These are phyloP conservation scores for Passalora sequoiae DNA, from an alignment of 2,329 filamentous ascomycete genomes.

Conservation along the genomic window DNA sequence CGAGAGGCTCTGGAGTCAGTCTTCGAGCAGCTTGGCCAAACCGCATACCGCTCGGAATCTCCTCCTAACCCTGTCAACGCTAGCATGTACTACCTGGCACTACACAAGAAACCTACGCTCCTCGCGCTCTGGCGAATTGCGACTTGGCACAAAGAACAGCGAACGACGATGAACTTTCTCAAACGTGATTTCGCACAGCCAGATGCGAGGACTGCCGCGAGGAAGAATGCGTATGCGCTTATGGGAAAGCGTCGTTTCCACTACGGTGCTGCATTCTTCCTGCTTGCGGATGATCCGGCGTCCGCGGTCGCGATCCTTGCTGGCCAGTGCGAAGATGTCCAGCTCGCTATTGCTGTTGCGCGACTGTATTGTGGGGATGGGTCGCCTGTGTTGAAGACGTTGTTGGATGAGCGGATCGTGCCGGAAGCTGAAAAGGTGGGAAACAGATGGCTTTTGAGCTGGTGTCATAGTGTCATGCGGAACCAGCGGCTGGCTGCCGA, in stretches of 20 bases:
- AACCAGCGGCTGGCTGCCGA: slow-evolving; percentile 78
- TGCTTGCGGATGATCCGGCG: slow-evolving; percentile 76
- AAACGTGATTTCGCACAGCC: slow-evolving; percentile 86
- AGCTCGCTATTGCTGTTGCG: slow-evolving; percentile 82
- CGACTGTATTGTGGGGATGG: slow-evolving; percentile 84
- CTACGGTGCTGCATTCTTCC: slow-evolving; percentile 93
- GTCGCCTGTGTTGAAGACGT: slow-evolving; percentile 64
- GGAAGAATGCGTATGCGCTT: slow-evolving; percentile 95
- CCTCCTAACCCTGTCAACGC: slow-evolving; percentile 87
- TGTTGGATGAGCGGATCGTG: slow-evolving; percentile 76
- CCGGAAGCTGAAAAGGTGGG: slow-evolving; percentile 71
- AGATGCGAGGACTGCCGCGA: slow-evolving; percentile 79
- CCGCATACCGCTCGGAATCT: slow-evolving; percentile 85
- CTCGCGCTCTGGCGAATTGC: slow-evolving; percentile 94
- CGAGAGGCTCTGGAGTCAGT: slow-evolving; percentile 69
- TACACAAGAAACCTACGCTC: slow-evolving; percentile 81
- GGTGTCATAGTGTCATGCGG: slow-evolving; percentile 90
- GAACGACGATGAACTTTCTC: slow-evolving; percentile 69
- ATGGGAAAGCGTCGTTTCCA: slow-evolving; percentile 87
- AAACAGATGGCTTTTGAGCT: slow-evolving; percentile 89
- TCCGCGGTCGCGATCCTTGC: slow-evolving; percentile 83
- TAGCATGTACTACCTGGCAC: slow-evolving; percentile 82
- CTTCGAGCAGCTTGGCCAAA: slow-evolving; percentile 85
- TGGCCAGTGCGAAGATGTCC: slow-evolving; percentile 80
- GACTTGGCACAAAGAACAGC: slow-evolving; percentile 79